Conservation (phyloP, 176 grass and related monocot genomes). For the Carex parvula region DNA sequence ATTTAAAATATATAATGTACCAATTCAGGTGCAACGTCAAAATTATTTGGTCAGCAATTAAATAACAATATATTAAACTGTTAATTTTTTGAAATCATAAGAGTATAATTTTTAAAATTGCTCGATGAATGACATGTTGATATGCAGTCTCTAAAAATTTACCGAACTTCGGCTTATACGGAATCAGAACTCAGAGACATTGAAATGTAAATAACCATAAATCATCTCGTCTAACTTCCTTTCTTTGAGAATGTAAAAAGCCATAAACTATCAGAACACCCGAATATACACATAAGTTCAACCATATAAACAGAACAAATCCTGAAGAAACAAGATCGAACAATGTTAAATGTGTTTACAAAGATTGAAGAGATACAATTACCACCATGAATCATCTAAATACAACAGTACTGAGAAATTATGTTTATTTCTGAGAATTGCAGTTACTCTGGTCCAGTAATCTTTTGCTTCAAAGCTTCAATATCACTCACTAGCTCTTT, state of each 20-base stretch:
- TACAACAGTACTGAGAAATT: not conserved
- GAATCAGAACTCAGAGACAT: not conserved
- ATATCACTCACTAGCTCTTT: conserved; percentile 49
- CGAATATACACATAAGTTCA: not conserved
- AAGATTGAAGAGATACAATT: conserved; percentile 12
- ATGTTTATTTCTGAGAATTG: conserved; percentile 6
- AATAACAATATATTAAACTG: not conserved
- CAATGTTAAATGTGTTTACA: conserved; percentile 12
- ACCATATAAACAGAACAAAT: not conserved
- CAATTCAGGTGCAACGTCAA: not conserved
- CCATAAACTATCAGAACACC: not conserved
- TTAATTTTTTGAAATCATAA: not conserved
- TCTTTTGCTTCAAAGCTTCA: conserved; percentile 54
- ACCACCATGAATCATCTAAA: conserved; percentile 21
- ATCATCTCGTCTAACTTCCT: not conserved
- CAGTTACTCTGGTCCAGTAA: conserved; percentile 50
- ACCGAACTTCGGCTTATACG: too few species aligned
- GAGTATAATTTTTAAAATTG: not conserved
- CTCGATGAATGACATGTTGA: not conserved
- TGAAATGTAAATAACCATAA: not conserved
- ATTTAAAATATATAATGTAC: too few species aligned
- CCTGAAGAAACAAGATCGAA: conserved; percentile 13
- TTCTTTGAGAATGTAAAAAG: not conserved
- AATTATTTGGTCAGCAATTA: not conserved
- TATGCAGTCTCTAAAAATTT: too few species aligned